Conservation (phyloP, 164 flowering plant species). For the Aristolochia contorta region DNA sequence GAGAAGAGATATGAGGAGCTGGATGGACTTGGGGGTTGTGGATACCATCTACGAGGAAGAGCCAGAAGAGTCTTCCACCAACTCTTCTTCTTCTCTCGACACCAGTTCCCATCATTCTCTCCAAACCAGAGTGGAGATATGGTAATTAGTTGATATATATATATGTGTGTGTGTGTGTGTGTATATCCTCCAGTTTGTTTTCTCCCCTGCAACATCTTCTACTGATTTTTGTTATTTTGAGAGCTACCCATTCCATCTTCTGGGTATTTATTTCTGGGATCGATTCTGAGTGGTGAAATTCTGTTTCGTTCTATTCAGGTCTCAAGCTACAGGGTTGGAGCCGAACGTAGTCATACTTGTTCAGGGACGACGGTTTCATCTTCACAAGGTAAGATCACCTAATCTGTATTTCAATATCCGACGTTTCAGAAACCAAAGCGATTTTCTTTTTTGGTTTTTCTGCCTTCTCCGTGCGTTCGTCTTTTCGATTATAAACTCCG, state of each 20-base stretch:
- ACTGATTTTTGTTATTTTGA: neutral
- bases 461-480: no score
- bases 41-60: constrained; percentile 76
- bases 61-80: constrained; percentile 22
- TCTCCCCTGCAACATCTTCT: neutral
- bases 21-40: constrained; percentile 47
- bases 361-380: constrained; percentile 35
- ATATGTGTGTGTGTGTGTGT: no score
- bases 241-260: no score
- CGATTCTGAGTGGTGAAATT: neutral
- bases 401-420: no score
- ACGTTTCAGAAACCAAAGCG: no score
- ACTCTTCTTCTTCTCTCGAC: constrained; percentile 23
- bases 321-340: constrained; percentile 22
- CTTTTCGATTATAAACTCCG: no score
- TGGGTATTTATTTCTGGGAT: no score
- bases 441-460: no score
- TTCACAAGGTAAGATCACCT: constrained; percentile 48
- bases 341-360: constrained; percentile 47
- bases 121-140: constrained; percentile 26
- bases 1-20: constrained; percentile 25
- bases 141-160: constrained; percentile 33
- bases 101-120: constrained; percentile 25
- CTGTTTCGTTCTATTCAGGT: constrained; percentile 23
- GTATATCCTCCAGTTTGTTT: no score